phyloP scores from a whole-genome alignment of 805 yeast genomes.

The Metschnikowia shivogae region DNA sequence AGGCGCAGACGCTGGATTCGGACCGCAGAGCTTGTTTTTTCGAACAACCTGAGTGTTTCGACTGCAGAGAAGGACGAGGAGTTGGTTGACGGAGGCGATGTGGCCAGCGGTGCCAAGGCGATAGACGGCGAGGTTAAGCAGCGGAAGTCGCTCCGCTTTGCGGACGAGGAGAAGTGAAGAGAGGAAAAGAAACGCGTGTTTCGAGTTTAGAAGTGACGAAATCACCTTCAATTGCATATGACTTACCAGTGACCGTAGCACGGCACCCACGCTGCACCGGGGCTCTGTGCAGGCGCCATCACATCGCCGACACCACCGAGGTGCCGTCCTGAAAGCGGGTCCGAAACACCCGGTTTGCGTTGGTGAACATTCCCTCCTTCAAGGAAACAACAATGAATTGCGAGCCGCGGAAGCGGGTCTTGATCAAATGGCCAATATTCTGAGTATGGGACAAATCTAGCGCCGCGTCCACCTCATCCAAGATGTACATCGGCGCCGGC shows the following conservation, averaged over 20 bases:
- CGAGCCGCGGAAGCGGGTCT: slow-evolving; percentile 90
- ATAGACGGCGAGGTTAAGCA: slow-evolving; percentile 16
- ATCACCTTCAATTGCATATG: no score
- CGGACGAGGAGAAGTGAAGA: slow-evolving; percentile 22
- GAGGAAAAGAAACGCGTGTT: neutral
- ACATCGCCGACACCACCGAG: slow-evolving; percentile 78
- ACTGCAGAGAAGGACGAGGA: neutral
- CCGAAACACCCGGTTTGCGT: slow-evolving; percentile 90
- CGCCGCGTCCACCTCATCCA: slow-evolving; percentile 99
- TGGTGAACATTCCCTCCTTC: slow-evolving; percentile 97
- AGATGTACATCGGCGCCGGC: slow-evolving; percentile 98
- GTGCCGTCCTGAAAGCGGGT: slow-evolving; percentile 97
- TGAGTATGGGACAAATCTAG: slow-evolving; percentile 95
- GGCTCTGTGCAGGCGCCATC: slow-evolving; percentile 6
- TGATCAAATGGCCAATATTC: slow-evolving; percentile 93
- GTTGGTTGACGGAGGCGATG: neutral
- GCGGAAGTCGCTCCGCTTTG: slow-evolving; percentile 44
- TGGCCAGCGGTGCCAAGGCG: neutral
- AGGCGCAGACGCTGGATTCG: slow-evolving; percentile 95
- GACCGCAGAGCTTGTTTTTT: slow-evolving; percentile 75
- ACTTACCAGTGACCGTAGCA: no score
- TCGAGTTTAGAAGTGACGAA: no score
- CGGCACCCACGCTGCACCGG: no score
- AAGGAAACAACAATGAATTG: slow-evolving; percentile 95
- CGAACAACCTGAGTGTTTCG: neutral